Base-by-base conservation (phyloP, 768 basidiomycete species). In the Pilatotrama ljubarskyi region DNA sequence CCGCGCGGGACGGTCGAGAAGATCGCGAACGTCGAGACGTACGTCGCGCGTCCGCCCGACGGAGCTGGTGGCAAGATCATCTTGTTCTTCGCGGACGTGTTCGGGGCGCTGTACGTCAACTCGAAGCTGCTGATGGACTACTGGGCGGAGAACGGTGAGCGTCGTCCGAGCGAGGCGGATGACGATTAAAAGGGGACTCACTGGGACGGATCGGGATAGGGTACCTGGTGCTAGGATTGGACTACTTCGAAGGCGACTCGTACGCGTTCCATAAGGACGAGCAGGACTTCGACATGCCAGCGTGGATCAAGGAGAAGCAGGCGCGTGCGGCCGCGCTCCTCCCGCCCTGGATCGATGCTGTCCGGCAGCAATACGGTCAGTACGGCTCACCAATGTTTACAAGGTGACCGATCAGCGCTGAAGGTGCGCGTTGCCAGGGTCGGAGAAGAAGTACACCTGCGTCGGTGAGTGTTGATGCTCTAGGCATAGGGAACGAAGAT, bases 181-280 rank as follows among this genome's bases (percentile, higher is more conserved):
- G 29, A 5, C 29, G 5, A 32, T 4, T 4, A 10, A 32, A 10
- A 32, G 29, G 29, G 29, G 29, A 32, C 29, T 32, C 29, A 32
- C 29, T n/a, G n/a, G 29, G 10, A 10, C 10, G 29, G 29, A 43
- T 29, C 6, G 4, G 1, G 5, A 13, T 42, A 87, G 86, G 86
- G 0, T 87, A 80, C 66, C 71, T 76, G 47, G 84, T 87, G 5
- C 69, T 87, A 3, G 84, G 84, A 1, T 70, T 82, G 41, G 87
- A 88, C 60, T 87, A 85, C 69, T 86, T 88, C 71, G 77, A 85
- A 48, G 84, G 86, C 7, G 83, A 86, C 53, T 75, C 80, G 11
- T 64, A 87, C 0, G 65, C 78, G n/a, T 53, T 65, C 1, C 77
- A 80, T 61, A 68, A 72, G 18, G 74, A 78, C 37, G 71, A 75